Evolutionary conservation across 2,329 filamentous ascomycete species (phyloP), one percentile per base, ranked within the genome.

Genomic region (Tricladium varicosporioides): DNA sequence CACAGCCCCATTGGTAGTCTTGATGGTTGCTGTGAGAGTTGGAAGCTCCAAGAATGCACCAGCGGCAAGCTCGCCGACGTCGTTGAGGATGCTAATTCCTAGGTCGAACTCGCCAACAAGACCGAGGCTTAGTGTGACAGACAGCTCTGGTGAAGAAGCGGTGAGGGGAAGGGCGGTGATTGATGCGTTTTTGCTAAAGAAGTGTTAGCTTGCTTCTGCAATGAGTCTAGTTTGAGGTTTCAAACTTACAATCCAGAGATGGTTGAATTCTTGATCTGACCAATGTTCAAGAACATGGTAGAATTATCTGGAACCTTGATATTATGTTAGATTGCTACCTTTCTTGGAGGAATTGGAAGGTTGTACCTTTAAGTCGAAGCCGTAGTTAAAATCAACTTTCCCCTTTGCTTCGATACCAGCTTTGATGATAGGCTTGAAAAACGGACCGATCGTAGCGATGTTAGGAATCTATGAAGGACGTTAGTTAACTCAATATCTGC

Each of bases 21-120:
- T 49, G 36, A 60, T 55, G 2, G 47, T 53, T 5, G 54, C 44
- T 13, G 16, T 11, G 36, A 60, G 47, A 9, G 32, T 7, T 10
- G 58, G 58, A 2, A 56, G 48, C 14, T 60, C 54, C 22, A 60
- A 16, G 43, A 60, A 60, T 4, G 51, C 54, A 13, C 52, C 58
- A 5, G 52, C 48, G 2, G 43, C 40, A 5, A 53, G 44, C 31
- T 42, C 46, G 11, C 53, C 57, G 14, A 13, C 49, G 8, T 15
- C 32, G 18, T 19, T 31, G 16, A 53, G 36, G 15, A 54, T 50
- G 14, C 47, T 19, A 3, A 60, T 46, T 16, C 51, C 58, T 8
- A 57, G 43, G 16, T 36, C 33, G 15, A 60, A 54, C 11, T 60
- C 51, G 13, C 22, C 48, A 9, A 48, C 51, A 14, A 60, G 32